Evolutionary conservation across 2,329 filamentous ascomycete genomes (phyloP).

Genomic region (Pseudonectria foliicola): DNA sequence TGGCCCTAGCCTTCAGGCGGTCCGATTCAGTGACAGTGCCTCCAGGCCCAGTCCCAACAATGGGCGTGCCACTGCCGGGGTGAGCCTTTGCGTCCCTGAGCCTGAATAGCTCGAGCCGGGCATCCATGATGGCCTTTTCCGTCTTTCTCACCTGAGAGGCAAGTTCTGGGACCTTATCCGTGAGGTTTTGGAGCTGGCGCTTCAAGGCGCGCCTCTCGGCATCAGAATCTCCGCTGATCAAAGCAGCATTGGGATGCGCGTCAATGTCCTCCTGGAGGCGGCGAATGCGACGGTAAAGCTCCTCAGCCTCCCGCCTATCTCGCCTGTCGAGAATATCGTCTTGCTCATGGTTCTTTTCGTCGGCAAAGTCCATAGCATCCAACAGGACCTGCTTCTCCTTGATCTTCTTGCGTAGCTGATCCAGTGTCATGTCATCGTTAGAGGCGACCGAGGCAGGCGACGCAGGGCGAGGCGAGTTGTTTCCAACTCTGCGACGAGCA

Average conservation of each 20-base stretch:
- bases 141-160: conserved; percentile 87
- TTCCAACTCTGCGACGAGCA: conserved; percentile 77
- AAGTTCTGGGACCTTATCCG: conserved; percentile 83
- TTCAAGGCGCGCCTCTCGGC: conserved; percentile 81
- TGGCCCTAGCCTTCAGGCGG: conserved; percentile 86
- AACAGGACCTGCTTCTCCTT: conserved; percentile 89
- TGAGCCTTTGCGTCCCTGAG: conserved; percentile 89
- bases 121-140: conserved; percentile 88
- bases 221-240: conserved; percentile 69
- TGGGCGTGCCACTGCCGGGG: conserved; percentile 68
- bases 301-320: conserved; percentile 86
- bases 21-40: conserved; percentile 89
- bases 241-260: conserved; percentile 68
- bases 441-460: conserved; percentile 62
- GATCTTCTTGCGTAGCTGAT: conserved; percentile 88
- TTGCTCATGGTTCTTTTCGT: conserved; percentile 82
- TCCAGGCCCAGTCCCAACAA: conserved; percentile 89
- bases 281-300: conserved; percentile 86
- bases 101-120: conserved; percentile 85
- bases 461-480: conserved; percentile 73
- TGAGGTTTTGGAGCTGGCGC: conserved; percentile 80
- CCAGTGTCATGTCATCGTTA: conserved; percentile 74
- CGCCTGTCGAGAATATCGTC: conserved; percentile 86
- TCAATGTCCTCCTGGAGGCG: conserved; percentile 94
- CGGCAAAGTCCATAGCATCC: conserved; percentile 93